A percentile compares a stretch with the other conserved stretches of the same genome.
phyloP scores from a whole-genome alignment of 2,329 filamentous ascomycete genomes.

The Hypoxylon sp. region DNA sequence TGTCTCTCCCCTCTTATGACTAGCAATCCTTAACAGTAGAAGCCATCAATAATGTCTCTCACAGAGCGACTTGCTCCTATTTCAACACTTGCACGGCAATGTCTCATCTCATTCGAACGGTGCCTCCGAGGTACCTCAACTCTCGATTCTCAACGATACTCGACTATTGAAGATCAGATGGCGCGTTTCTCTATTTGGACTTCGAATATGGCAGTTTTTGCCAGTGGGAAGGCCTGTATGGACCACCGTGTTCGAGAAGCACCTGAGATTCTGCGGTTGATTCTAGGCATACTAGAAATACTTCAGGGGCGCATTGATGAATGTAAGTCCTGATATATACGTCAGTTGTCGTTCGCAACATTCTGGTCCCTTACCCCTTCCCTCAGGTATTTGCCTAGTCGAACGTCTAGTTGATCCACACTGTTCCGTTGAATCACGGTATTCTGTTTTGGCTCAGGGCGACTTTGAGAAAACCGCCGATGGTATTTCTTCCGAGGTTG shows the following conservation, averaged over 20 bases:
- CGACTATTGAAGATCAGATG: slow-evolving; percentile 27
- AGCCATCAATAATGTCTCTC: slow-evolving; percentile 7
- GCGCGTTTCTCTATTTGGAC: slow-evolving; percentile 32
- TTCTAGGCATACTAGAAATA: slow-evolving; percentile 13
- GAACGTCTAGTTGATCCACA: neutral
- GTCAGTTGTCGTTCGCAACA: neutral
- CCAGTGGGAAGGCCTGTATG: slow-evolving; percentile 8
- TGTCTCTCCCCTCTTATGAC: neutral
- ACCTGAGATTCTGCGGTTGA: slow-evolving; percentile 19
- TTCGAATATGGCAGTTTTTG: slow-evolving; percentile 30
- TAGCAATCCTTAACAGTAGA: neutral
- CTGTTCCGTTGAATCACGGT: slow-evolving; percentile 3
- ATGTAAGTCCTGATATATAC: slow-evolving; percentile 7
- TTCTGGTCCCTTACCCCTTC: neutral
- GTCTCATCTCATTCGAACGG: slow-evolving; percentile 16
- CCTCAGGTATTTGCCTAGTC: slow-evolving; percentile 7
- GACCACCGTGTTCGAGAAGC: slow-evolving; percentile 26
- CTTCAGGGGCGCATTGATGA: slow-evolving; percentile 11
- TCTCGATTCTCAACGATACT: slow-evolving; percentile 3
- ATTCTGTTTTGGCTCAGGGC: neutral
- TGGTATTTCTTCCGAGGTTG: slow-evolving; percentile 20
- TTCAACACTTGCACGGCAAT: slow-evolving; percentile 11
- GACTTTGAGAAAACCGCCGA: slow-evolving; percentile 13
- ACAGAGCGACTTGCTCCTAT: slow-evolving; percentile 2
- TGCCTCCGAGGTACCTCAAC: slow-evolving; percentile 8